Base-by-base conservation (phyloP, 2,329 filamentous ascomycete species). In the Penicillium thymicola region DNA sequence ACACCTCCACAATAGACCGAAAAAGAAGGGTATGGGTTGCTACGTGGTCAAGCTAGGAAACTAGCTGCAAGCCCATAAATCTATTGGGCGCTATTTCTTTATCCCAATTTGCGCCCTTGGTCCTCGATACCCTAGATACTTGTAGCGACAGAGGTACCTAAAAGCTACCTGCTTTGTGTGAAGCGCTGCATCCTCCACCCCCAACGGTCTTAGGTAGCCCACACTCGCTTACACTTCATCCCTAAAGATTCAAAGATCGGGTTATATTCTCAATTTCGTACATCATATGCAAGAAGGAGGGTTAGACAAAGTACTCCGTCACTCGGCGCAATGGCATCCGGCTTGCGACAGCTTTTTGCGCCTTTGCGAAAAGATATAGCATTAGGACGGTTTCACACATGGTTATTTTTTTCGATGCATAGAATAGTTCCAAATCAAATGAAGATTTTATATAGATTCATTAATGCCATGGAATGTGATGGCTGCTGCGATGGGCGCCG, bases 291-390 rank as follows among this genome's bases (percentile, higher is more conserved):
- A 34, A 41, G 23, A 52, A 41, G 51, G 37, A 53, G 48, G 46
- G 57, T 63, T 57, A 57, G 52, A 58, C 51, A 64, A 49, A 59
- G 48, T 51, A 60, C 52, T 49, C 41, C 47, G 50, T 57, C 55
- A 43, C 51, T 65, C 63, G 63, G 64, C 64, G 64, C 64, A 65
- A 65, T 63, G 57, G 49, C 34, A 59, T 60, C 27, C 55, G 59
- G 57, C 42, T 65, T 66, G 64, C 64, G 64, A 65, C 64, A 65
- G 58, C 50, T 45, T 64, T 54, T 54, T 65, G 63, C 64, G 63
- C 63, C 61, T 51, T 58, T 65, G 63, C 61, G 61, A 65, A 63
- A 60, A 51, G 40, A 47, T 32, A 49, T 28, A 48, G 10, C 32
- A 40, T 25, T 41, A 21, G 36, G 38, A 37, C 37, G 30, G 34